Conservation (phyloP, 768 basidiomycete species). For the Auriscalpium vulgare region DNA sequence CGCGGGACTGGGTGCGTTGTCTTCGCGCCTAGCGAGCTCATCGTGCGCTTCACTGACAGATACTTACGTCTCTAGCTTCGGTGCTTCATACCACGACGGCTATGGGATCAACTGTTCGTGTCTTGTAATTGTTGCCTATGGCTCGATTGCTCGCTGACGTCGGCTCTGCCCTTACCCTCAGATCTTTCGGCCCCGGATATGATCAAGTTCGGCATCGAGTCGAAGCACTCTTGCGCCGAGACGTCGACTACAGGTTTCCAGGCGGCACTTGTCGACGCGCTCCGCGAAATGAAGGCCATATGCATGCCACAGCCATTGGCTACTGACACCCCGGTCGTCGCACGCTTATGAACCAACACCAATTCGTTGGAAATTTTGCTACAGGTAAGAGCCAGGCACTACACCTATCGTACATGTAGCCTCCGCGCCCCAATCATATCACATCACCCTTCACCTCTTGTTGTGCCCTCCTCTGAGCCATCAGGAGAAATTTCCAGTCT, state of each 20-base stretch:
- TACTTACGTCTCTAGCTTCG: slow-evolving; percentile 45
- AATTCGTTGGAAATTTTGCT: too few species aligned
- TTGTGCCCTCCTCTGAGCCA: too few species aligned
- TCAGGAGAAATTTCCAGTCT: slow-evolving; percentile 25
- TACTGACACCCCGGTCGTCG: neutral
- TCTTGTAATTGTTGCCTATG: neutral
- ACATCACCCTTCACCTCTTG: neutral
- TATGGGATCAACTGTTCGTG: slow-evolving; percentile 86
- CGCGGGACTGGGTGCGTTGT: slow-evolving; percentile 70
- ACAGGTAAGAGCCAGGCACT: too few species aligned
- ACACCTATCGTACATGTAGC: neutral
- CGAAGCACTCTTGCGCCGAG: slow-evolving; percentile 58
- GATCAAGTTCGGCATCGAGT: slow-evolving; percentile 92
- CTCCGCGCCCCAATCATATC: neutral
- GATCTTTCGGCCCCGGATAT: slow-evolving; percentile 73
- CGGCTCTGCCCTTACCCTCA: slow-evolving; percentile 24
- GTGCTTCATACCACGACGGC: slow-evolving; percentile 72
- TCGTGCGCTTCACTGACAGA: too few species aligned
- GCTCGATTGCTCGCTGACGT: slow-evolving; percentile 2
- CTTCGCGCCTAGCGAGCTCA: too few species aligned
- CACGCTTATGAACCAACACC: slow-evolving; percentile 4
- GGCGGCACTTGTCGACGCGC: slow-evolving; percentile 45
- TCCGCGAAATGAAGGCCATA: slow-evolving; percentile 56
- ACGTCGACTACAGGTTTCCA: slow-evolving; percentile 73
- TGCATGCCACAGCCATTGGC: slow-evolving; percentile 6